Conservation (phyloP, 495 filamentous ascomycete species). For the Penicillium fimorum region DNA sequence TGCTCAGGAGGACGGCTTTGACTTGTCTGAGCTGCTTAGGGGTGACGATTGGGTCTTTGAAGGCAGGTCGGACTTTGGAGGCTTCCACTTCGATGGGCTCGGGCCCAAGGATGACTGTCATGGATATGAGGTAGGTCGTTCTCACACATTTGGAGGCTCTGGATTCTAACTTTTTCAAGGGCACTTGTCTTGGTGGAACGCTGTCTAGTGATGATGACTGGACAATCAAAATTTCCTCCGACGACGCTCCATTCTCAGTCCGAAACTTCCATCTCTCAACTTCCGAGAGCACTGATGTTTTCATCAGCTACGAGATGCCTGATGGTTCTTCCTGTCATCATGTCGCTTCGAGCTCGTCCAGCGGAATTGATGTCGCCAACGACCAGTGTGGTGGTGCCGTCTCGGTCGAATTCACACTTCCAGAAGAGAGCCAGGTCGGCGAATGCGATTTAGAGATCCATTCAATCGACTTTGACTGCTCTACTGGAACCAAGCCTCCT, state of each 20-base stretch:
- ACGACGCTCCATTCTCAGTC: slow-evolving; percentile 69
- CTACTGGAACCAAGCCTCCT: slow-evolving; percentile 36
- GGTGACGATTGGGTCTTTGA: slow-evolving; percentile 64
- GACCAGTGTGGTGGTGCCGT: slow-evolving; percentile 87
- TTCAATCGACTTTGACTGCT: slow-evolving; percentile 77
- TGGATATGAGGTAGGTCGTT: slow-evolving; percentile 36
- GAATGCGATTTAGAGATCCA: slow-evolving; percentile 71
- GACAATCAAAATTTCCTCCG: slow-evolving; percentile 47
- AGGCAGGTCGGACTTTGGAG: slow-evolving; percentile 58
- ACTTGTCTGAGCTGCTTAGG: slow-evolving; percentile 61
- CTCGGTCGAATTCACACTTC: slow-evolving; percentile 71
- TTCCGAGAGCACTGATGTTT: slow-evolving; percentile 68
- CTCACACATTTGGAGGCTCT: slow-evolving; percentile 14
- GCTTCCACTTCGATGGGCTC: slow-evolving; percentile 72
- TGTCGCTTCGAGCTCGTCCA: slow-evolving; percentile 57
- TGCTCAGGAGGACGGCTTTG: slow-evolving; percentile 64
- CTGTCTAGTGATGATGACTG: slow-evolving; percentile 41
- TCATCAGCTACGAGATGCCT: slow-evolving; percentile 80
- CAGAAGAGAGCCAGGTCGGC: slow-evolving; percentile 49
- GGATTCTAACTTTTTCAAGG: slow-evolving; percentile 26
- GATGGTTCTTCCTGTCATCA: slow-evolving; percentile 77
- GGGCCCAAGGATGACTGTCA: slow-evolving; percentile 55
- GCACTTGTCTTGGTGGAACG: slow-evolving; percentile 65
- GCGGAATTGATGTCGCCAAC: slow-evolving; percentile 69
- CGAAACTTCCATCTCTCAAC: slow-evolving; percentile 66